Evolutionary conservation across 2,329 filamentous ascomycete species (phyloP).

Genomic region (Botrytis pseudocinerea): DNA sequence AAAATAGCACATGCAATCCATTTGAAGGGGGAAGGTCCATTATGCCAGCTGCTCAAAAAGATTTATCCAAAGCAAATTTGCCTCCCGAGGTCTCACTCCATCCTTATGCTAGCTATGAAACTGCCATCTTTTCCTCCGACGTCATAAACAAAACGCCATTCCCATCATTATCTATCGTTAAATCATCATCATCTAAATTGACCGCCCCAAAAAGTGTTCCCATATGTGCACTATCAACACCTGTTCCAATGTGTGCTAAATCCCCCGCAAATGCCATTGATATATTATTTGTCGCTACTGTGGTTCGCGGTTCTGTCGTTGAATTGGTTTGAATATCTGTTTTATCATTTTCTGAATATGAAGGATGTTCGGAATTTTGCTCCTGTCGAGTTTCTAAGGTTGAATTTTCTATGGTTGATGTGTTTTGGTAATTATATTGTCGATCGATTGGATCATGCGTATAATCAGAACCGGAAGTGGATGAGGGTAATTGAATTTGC

Average conservation of each 20-base stretch:
- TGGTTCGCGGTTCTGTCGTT: conserved; percentile 30
- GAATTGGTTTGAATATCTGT: background rate
- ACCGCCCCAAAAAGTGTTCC: conserved; percentile 24
- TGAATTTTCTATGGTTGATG: conserved; percentile 17
- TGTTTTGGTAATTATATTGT: conserved; percentile 5
- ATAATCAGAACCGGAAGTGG: conserved; percentile 27
- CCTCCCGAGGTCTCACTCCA: background rate
- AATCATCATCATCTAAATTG: conserved; percentile 35
- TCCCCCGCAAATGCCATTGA: conserved; percentile 28
- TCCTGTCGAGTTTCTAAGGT: conserved; percentile 20
- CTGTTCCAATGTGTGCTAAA: conserved; percentile 35
- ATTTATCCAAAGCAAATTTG: conserved; percentile 3
- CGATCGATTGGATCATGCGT: conserved; percentile 23
- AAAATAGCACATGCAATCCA: background rate
- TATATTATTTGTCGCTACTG: conserved; percentile 31
- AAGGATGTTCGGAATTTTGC: conserved; percentile 10
- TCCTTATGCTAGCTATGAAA: conserved; percentile 4
- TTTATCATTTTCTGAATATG: conserved; percentile 5
- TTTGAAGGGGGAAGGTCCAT: background rate
- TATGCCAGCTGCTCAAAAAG: background rate
- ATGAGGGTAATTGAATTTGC: conserved; percentile 25
- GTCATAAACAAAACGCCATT: conserved; percentile 19
- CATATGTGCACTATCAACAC: conserved; percentile 32
- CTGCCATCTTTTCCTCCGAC: conserved; percentile 17
- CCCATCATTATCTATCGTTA: conserved; percentile 33